Percentiles rank a stretch among this genome's conserved stretches.
phyloP scores from a whole-genome alignment of 768 basidiomycete genomes.

The Pisolithus orientalis region DNA sequence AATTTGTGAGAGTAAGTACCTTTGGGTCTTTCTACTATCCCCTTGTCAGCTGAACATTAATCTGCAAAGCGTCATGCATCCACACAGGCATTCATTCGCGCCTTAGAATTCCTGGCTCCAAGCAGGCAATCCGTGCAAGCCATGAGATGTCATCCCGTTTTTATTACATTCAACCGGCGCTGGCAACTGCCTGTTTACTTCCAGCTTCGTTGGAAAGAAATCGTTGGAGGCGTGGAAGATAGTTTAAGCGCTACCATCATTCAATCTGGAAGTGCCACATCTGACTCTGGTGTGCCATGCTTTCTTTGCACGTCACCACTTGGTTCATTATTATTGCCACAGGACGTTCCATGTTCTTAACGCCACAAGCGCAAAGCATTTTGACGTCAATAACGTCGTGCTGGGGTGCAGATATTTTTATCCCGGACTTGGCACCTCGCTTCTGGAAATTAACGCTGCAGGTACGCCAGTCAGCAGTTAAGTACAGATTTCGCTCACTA shows the following conservation, averaged over 20 bases:
- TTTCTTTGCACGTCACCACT: not conserved
- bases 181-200: slow-evolving; percentile 99
- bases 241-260: slow-evolving; percentile 40
- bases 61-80: slow-evolving; percentile 69
- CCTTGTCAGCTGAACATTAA: slow-evolving; percentile 1
- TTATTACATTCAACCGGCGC: slow-evolving; percentile 65
- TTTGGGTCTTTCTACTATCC: not conserved
- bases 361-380: slow-evolving; percentile 57
- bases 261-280: slow-evolving; percentile 25
- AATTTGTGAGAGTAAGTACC: slow-evolving; percentile 75
- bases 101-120: slow-evolving; percentile 78
- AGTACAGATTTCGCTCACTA: slow-evolving; percentile 1
- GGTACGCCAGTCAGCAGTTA: slow-evolving; percentile 36
- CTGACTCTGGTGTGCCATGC: slow-evolving; percentile 34
- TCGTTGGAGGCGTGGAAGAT: slow-evolving; percentile 72
- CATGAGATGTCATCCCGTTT: slow-evolving; percentile 71
- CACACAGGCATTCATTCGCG: slow-evolving; percentile 74
- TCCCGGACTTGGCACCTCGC: slow-evolving; percentile 72
- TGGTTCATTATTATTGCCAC: slow-evolving; percentile 1
- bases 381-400: slow-evolving; percentile 72
- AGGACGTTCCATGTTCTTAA: slow-evolving; percentile 39
- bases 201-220: slow-evolving; percentile 95
- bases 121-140: slow-evolving; percentile 60
- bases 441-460: slow-evolving; percentile 94
- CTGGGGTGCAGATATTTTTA: slow-evolving; percentile 84